Evolutionary conservation across 768 basidiomycete genomes (phyloP).

Genomic region (Xanthoconium purpureum): DNA sequence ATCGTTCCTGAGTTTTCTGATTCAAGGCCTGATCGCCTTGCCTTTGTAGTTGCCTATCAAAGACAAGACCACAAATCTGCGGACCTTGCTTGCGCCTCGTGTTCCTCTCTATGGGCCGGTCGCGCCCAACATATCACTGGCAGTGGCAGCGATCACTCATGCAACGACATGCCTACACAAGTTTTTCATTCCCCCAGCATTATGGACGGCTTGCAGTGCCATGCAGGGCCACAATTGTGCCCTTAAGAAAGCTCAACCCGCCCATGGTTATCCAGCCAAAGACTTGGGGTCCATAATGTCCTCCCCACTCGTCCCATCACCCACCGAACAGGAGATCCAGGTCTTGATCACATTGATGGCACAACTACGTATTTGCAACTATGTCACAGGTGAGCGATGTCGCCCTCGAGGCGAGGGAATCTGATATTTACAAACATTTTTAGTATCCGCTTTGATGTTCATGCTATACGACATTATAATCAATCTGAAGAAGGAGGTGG

Average conservation of each 20-base stretch:
- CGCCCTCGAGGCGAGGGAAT: background rate
- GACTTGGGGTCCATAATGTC: slow-evolving; percentile 6
- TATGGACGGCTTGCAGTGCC: background rate
- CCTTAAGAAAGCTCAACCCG: background rate
- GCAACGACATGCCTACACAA: background rate
- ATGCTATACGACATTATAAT: slow-evolving; percentile 22
- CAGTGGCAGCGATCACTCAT: background rate
- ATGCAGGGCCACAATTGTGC: background rate
- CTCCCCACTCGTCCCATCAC: background rate
- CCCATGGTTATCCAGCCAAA: background rate
- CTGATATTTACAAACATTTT: background rate
- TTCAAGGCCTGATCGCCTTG: no score
- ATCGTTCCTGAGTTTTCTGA: no score
- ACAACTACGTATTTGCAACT: slow-evolving; percentile 17
- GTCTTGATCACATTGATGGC: slow-evolving; percentile 1
- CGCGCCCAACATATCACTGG: background rate
- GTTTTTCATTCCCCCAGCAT: slow-evolving; percentile 1
- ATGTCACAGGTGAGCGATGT: slow-evolving; percentile 8
- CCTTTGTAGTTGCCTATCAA: background rate
- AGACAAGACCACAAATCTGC: background rate
- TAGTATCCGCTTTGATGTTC: slow-evolving; percentile 15
- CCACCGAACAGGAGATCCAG: slow-evolving; percentile 2
- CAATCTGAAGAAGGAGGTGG: slow-evolving; percentile 21
- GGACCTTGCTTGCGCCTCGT: background rate
- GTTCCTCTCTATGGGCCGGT: background rate